A percentile compares a stretch with the other conserved stretches of the same genome.
Evolutionary conservation across 164 flowering plant genomes (phyloP).

Genomic region (Amborella trichopoda): DNA sequence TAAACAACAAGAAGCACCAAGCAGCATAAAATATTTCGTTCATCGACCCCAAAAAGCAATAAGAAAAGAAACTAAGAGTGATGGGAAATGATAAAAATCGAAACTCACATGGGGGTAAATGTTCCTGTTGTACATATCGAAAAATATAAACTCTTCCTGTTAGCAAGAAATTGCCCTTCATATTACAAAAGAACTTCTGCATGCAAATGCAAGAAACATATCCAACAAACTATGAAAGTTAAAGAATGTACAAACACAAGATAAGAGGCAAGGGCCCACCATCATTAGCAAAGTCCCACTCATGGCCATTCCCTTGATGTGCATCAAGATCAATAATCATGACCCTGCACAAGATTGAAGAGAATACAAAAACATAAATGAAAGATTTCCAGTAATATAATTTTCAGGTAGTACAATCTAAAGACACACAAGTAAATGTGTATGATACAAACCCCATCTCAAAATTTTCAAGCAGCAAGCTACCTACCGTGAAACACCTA

Average conservation of each 20-base stretch:
- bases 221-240: slow-evolving; percentile 1
- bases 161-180: slow-evolving; percentile 5
- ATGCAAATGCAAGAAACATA: no score
- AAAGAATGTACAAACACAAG: background rate
- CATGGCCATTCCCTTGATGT: slow-evolving; percentile 98
- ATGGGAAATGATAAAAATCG: background rate
- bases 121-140: slow-evolving; percentile 79
- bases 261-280: slow-evolving; percentile 25
- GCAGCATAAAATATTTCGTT: background rate
- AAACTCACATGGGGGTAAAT: slow-evolving; percentile 78
- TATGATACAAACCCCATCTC: no score
- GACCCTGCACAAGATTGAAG: slow-evolving; percentile 40
- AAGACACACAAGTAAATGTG: no score
- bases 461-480: no score
- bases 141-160: slow-evolving; percentile 86
- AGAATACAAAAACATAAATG: background rate
- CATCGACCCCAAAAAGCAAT: background rate
- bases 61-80: background rate
- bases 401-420: no score
- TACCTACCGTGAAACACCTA: slow-evolving; percentile 64
- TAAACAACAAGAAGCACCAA: background rate
- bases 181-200: no score
- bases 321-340: slow-evolving; percentile 99
- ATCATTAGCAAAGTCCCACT: slow-evolving; percentile 69
- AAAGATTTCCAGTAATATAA: no score